These are phyloP conservation scores for Phytophthora agathidicida DNA, from an alignment of 352 stramenopile species.

Conservation along the genomic window DNA sequence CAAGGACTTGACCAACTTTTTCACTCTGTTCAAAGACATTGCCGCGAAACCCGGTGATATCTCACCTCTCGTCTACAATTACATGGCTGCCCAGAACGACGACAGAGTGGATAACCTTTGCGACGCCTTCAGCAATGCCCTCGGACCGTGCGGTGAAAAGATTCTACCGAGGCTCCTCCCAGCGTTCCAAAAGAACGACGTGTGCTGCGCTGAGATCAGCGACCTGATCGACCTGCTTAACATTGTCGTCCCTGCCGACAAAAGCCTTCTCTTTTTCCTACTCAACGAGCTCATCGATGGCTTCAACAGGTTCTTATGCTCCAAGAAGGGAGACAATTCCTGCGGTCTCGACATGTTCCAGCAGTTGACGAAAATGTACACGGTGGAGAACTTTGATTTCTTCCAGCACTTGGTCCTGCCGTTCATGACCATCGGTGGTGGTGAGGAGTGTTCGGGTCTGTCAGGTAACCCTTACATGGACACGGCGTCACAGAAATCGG, in stretches of 20 bases:
- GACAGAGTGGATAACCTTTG: conserved; percentile 50
- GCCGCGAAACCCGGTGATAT: conserved; percentile 38
- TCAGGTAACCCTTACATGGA: conserved; percentile 46
- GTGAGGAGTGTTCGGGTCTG: conserved; percentile 46
- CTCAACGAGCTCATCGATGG: conserved; percentile 60
- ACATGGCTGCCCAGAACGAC: conserved; percentile 44
- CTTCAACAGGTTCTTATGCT: conserved; percentile 57
- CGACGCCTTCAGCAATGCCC: conserved; percentile 37
- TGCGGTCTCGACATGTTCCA: conserved; percentile 53
- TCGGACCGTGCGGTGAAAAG: conserved; percentile 48
- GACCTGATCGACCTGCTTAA: conserved; percentile 61
- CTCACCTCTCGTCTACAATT: conserved; percentile 49
- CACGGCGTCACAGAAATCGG: conserved; percentile 32
- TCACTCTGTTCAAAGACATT: conserved; percentile 41
- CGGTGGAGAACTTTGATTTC: conserved; percentile 45
- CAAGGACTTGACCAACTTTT: conserved; percentile 28
- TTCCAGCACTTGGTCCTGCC: conserved; percentile 55
- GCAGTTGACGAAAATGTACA: conserved; percentile 53
- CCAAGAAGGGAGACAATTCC: conserved; percentile 38
- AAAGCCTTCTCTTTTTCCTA: conserved; percentile 45
- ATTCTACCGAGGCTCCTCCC: conserved; percentile 42
- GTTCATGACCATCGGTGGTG: conserved; percentile 44
- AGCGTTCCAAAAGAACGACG: conserved; percentile 42
- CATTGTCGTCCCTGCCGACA: conserved; percentile 46
- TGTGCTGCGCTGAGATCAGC: conserved; percentile 53